Percentiles rank a stretch among this genome's conserved stretches.
Evolutionary conservation across 2,329 filamentous ascomycete species (phyloP).

Genomic region (Neonectria coccinea): DNA sequence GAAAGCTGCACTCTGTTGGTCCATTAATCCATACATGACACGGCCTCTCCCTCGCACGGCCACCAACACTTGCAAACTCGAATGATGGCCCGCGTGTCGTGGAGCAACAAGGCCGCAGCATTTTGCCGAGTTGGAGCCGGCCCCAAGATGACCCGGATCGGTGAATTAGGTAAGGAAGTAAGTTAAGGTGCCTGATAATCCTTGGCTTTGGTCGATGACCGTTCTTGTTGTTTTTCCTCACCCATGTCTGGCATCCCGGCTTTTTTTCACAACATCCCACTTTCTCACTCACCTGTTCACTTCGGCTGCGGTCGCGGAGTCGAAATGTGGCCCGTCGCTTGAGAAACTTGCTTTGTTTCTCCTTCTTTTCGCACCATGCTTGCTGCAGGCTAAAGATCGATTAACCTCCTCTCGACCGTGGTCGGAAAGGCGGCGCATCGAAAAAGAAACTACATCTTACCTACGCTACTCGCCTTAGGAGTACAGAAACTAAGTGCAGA

Average conservation of each 20-base stretch:
- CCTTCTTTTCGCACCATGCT: slow-evolving; percentile 8
- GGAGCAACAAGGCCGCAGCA: slow-evolving; percentile 1
- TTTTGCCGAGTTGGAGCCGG: not conserved
- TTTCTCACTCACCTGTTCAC: slow-evolving; percentile 6
- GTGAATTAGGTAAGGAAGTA: not conserved
- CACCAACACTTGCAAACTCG: not conserved
- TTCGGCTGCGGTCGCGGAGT: slow-evolving; percentile 9
- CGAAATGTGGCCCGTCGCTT: slow-evolving; percentile 13
- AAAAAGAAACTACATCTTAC: slow-evolving; percentile 13
- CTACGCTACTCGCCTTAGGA: not conserved
- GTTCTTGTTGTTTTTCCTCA: slow-evolving; percentile 2
- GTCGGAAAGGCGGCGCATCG: not conserved
- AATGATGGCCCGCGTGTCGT: slow-evolving; percentile 7
- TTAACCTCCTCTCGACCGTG: not conserved
- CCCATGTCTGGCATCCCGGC: not conserved
- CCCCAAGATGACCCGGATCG: not conserved
- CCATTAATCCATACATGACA: slow-evolving; percentile 2
- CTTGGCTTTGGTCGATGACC: not conserved
- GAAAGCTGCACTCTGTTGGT: slow-evolving; percentile 1
- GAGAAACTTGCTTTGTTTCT: slow-evolving; percentile 21
- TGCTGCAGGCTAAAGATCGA: not conserved
- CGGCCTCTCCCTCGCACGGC: not conserved
- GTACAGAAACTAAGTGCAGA: not conserved
- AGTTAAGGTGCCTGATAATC: not conserved
- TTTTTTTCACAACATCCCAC: slow-evolving; percentile 16